phyloP scores from a whole-genome alignment of 2,329 filamentous ascomycete genomes.

The Ophiobolus disseminans region DNA sequence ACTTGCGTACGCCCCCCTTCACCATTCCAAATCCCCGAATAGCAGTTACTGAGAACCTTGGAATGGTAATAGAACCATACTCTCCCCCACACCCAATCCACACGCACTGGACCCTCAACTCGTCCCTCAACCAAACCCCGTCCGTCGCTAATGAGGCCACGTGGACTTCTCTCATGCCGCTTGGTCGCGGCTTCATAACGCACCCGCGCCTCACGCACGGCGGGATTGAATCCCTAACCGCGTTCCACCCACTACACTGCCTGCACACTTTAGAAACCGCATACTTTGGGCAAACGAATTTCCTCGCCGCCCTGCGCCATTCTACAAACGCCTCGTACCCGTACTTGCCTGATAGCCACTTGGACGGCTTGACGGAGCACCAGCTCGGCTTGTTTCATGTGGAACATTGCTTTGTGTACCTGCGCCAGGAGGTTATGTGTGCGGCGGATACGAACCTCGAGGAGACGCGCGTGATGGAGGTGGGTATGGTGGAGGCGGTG shows the following conservation, averaged over 20 bases:
- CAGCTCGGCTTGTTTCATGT: neutral
- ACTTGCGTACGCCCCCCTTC: slow-evolving; percentile 1
- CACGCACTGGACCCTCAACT: slow-evolving; percentile 25
- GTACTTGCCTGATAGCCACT: neutral
- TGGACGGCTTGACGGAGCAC: neutral
- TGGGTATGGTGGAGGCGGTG: slow-evolving; percentile 2
- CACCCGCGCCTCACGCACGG: neutral
- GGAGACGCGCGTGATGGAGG: slow-evolving; percentile 5
- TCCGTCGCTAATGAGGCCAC: neutral
- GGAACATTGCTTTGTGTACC: slow-evolving; percentile 29
- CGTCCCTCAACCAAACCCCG: slow-evolving; percentile 55
- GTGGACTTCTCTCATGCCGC: neutral
- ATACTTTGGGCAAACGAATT: neutral
- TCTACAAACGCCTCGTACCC: neutral
- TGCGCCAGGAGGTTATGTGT: slow-evolving; percentile 29
- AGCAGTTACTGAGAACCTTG: neutral
- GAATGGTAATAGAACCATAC: slow-evolving; percentile 2
- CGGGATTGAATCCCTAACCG: neutral
- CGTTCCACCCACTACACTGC: neutral
- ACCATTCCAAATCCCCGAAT: neutral
- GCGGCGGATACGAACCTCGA: slow-evolving; percentile 28
- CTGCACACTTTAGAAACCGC: neutral
- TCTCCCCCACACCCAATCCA: slow-evolving; percentile 4
- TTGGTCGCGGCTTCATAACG: neutral
- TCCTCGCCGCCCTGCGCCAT: neutral